These are phyloP conservation scores for Thinopyrum elongatum DNA, from an alignment of 176 grass and related monocot species.

Conservation along the genomic window DNA sequence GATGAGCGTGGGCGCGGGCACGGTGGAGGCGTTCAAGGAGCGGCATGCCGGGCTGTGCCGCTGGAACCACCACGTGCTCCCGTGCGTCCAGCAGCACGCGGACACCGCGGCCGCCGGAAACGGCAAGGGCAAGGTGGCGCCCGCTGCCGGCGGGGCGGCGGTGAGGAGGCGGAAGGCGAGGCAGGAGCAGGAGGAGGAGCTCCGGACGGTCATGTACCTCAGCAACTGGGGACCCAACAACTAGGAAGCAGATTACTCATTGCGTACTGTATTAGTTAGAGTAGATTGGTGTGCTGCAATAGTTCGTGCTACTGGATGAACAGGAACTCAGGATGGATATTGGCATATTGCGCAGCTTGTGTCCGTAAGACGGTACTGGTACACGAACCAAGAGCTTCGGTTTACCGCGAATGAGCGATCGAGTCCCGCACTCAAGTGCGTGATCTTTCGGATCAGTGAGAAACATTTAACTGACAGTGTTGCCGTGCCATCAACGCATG, in stretches of 20 bases:
- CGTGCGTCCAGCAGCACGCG: conserved; percentile 27
- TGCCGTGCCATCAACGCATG: too few species aligned
- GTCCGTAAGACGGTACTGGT: too few species aligned
- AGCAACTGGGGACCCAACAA: conserved; percentile 72
- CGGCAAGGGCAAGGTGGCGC: not conserved
- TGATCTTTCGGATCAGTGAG: not conserved
- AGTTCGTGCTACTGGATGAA: too few species aligned
- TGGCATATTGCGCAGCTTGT: too few species aligned
- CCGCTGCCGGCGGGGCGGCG: not conserved
- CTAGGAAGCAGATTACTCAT: not conserved
- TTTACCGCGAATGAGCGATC: not conserved
- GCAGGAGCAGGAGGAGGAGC: conserved; percentile 53
- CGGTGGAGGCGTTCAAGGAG: conserved; percentile 56
- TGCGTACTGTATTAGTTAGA: too few species aligned
- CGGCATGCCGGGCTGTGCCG: conserved; percentile 42
- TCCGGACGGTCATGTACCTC: conserved; percentile 57
- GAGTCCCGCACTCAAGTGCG: not conserved
- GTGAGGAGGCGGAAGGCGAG: conserved; percentile 27
- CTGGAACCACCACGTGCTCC: conserved; percentile 56
- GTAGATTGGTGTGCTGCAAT: too few species aligned
- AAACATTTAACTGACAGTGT: not conserved
- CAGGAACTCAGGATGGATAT: too few species aligned
- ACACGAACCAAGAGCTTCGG: not conserved
- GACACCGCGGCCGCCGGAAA: not conserved
- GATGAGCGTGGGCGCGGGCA: conserved; percentile 34